These are phyloP conservation scores for Pseudocercospora vitis DNA, from an alignment of 2,329 filamentous ascomycete species.

Conservation along the genomic window DNA sequence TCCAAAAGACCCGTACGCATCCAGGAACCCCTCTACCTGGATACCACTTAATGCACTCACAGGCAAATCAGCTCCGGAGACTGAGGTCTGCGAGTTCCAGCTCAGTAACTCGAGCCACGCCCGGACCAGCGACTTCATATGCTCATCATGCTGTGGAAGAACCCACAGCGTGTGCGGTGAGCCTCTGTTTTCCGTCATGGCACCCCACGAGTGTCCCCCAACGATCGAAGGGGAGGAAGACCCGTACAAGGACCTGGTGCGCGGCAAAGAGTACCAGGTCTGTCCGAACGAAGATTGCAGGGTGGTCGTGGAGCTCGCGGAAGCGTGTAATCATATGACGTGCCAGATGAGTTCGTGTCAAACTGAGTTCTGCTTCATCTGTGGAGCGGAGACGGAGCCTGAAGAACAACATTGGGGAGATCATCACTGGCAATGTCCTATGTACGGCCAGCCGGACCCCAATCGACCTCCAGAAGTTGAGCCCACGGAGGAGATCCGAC, in stretches of 20 bases:
- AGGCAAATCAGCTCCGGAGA: too few relatives aligned
- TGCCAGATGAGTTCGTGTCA: not conserved
- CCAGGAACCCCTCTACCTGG: not conserved
- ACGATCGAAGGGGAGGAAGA: not conserved
- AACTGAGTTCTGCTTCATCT: constrained; percentile 5
- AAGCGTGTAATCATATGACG: constrained; percentile 10
- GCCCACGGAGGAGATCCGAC: too few relatives aligned
- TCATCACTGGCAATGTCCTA: not conserved
- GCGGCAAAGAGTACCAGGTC: not conserved
- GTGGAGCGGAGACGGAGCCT: not conserved
- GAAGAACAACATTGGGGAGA: constrained; percentile 4
- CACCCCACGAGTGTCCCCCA: not conserved
- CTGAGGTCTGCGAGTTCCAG: not conserved
- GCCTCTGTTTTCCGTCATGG: not conserved
- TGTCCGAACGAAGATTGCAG: not conserved
- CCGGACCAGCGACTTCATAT: too few relatives aligned
- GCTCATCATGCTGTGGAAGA: not conserved
- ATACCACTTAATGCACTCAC: not conserved
- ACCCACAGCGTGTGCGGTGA: not conserved
- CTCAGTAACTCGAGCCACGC: too few relatives aligned
- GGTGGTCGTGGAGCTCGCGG: not conserved
- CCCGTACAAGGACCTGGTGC: not conserved
- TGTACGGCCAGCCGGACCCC: constrained; percentile 2
- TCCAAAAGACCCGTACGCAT: not conserved
- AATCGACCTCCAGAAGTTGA: too few relatives aligned